A percentile compares a stretch with the other conserved stretches of the same genome.
These are phyloP conservation scores for Smittium culicis DNA, from an alignment of 371 early-diverging fungal genomes.

Conservation along the genomic window DNA sequence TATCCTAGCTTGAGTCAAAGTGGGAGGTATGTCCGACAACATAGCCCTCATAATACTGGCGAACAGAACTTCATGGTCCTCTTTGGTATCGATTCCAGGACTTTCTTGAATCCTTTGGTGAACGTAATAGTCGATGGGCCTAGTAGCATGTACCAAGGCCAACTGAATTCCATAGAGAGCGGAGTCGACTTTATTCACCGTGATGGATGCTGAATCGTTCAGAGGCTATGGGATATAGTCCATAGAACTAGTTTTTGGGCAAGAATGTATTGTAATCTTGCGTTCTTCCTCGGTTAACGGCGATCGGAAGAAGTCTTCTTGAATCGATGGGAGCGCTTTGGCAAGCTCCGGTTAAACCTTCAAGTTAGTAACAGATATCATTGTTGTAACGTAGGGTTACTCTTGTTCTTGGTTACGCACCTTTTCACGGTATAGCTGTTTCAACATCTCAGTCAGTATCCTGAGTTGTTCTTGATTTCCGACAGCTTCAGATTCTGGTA, in stretches of 20 bases:
- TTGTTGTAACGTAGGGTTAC: not conserved
- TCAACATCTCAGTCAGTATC: not conserved
- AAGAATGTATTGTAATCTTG: conserved; percentile 3
- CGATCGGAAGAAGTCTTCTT: conserved; percentile 9
- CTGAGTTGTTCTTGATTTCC: not conserved
- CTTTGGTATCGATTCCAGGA: not conserved
- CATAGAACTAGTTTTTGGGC: not conserved
- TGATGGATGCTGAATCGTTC: not conserved
- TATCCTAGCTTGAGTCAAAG: not conserved
- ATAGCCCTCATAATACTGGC: not conserved
- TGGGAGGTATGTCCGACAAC: not conserved
- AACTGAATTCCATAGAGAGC: not conserved
- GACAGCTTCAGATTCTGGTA: not conserved
- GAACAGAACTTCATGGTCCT: not conserved
- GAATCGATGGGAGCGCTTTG: not conserved
- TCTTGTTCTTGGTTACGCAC: not conserved
- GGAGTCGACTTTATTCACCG: not conserved
- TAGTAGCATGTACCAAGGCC: not conserved
- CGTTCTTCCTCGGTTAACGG: conserved; percentile 7
- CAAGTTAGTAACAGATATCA: not conserved
- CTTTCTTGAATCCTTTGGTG: not conserved
- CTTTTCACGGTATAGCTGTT: not conserved
- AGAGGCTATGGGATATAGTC: conserved; percentile 6
- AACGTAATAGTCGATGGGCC: conserved; percentile 6
- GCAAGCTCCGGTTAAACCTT: not conserved